These are phyloP conservation scores for Artomyces pyxidatus DNA, from an alignment of 768 basidiomycete genomes.

Conservation along the genomic window DNA sequence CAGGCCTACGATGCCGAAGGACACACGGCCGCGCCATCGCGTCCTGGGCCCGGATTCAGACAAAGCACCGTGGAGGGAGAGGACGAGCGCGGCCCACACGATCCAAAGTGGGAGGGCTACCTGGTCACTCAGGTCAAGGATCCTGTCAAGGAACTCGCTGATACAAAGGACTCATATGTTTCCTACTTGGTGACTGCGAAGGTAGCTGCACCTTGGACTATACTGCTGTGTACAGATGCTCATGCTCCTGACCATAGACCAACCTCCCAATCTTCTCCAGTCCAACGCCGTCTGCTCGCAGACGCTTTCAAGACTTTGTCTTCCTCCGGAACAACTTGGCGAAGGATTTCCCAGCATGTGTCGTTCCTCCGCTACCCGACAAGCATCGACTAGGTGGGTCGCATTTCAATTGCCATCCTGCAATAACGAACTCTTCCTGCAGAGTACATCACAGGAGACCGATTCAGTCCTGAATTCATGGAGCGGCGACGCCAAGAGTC, in stretches of 20 bases:
- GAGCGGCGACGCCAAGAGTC: slow-evolving; percentile 86
- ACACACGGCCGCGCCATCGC: slow-evolving; percentile 31
- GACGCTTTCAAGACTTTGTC: slow-evolving; percentile 95
- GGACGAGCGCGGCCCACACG: slow-evolving; percentile 57
- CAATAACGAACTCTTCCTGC: slow-evolving; percentile 8
- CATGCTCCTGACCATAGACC: slow-evolving; percentile 44
- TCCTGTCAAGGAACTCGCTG: slow-evolving; percentile 91
- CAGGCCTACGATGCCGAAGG: slow-evolving; percentile 40
- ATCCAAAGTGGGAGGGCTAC: slow-evolving; percentile 89
- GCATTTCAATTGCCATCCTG: background rate
- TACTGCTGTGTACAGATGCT: no score
- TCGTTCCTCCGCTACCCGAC: slow-evolving; percentile 94
- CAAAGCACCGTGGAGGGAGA: slow-evolving; percentile 68
- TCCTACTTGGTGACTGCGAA: slow-evolving; percentile 87
- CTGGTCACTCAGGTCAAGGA: slow-evolving; percentile 80
- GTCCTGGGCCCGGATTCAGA: slow-evolving; percentile 78
- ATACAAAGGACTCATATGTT: slow-evolving; percentile 95
- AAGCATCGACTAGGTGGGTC: slow-evolving; percentile 89
- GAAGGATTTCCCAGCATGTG: slow-evolving; percentile 92
- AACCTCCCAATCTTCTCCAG: slow-evolving; percentile 83
- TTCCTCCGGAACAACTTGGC: slow-evolving; percentile 85
- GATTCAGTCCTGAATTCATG: slow-evolving; percentile 96
- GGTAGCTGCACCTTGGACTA: slow-evolving; percentile 39
- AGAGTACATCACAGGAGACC: slow-evolving; percentile 98
- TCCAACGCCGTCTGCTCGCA: slow-evolving; percentile 63